phyloP scores from a whole-genome alignment of 352 stramenopile genomes.

The Thraustotheca clavata region DNA sequence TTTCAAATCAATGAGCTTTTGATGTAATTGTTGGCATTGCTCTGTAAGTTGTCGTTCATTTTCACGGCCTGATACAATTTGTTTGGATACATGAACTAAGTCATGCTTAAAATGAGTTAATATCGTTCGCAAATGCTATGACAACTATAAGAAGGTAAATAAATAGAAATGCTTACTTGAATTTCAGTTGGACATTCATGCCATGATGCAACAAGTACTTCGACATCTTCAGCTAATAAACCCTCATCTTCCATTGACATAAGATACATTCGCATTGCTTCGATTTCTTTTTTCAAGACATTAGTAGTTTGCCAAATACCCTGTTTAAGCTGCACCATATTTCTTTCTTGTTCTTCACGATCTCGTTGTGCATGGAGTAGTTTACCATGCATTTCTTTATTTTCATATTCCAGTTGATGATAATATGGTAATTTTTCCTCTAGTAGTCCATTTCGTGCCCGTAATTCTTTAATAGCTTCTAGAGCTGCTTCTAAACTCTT shows the following conservation, averaged over 20 bases:
- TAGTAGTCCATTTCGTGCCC: conserved; percentile 31
- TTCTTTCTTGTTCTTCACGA: conserved; percentile 24
- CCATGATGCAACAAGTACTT: conserved; percentile 14
- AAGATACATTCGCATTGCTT: conserved; percentile 14
- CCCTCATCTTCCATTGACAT: conserved; percentile 12
- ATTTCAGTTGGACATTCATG: conserved; percentile 19
- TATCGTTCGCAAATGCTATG: conserved; percentile 6
- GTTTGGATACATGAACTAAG: conserved; percentile 15
- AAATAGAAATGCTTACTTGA: conserved; percentile 4
- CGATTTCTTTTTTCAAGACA: conserved; percentile 18
- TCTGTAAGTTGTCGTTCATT: not conserved
- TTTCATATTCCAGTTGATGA: conserved; percentile 39
- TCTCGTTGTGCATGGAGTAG: conserved; percentile 34
- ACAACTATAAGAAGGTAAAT: not conserved
- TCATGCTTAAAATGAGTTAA: conserved; percentile 18
- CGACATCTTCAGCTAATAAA: conserved; percentile 10
- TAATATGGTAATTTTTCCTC: conserved; percentile 31
- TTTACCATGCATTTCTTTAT: conserved; percentile 36
- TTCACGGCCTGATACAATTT: conserved; percentile 2
- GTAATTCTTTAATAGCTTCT: conserved; percentile 21
- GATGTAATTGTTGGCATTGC: not conserved
- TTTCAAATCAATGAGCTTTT: not conserved
- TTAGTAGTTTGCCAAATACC: conserved; percentile 16
- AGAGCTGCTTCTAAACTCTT: not conserved
- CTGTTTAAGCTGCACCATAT: conserved; percentile 17